A percentile compares a stretch with the other conserved stretches of the same genome.
These are phyloP conservation scores for Pneumocystis canis DNA, from an alignment of 1,139 yeast genomes.

Conservation along the genomic window DNA sequence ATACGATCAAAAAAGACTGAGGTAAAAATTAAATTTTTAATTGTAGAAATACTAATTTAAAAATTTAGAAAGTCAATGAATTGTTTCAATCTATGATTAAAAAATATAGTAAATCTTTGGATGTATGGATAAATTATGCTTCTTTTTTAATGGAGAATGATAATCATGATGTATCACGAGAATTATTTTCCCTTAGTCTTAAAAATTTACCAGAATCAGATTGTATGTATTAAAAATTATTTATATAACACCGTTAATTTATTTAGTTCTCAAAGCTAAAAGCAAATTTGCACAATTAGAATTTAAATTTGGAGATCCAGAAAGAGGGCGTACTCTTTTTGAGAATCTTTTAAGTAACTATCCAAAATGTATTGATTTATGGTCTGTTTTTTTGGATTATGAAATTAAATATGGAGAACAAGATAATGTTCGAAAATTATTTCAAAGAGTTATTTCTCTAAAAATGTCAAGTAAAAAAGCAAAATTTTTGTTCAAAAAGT, in stretches of 20 bases:
- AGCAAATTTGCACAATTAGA: slow-evolving; percentile 82
- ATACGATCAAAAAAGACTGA: slow-evolving; percentile 12
- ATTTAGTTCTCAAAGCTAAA: slow-evolving; percentile 51
- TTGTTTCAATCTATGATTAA: slow-evolving; percentile 54
- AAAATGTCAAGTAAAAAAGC: slow-evolving; percentile 83
- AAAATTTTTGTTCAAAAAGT: slow-evolving; percentile 83
- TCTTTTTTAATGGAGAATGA: slow-evolving; percentile 40
- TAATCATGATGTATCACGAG: slow-evolving; percentile 47
- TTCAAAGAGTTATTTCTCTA: slow-evolving; percentile 58
- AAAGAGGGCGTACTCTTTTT: slow-evolving; percentile 85
- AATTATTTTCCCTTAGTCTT: slow-evolving; percentile 56
- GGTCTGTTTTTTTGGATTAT: slow-evolving; percentile 91
- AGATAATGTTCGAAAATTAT: slow-evolving; percentile 46
- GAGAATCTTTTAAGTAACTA: slow-evolving; percentile 85
- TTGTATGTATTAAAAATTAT: slow-evolving; percentile 22
- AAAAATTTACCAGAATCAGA: slow-evolving; percentile 57
- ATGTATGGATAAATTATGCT: slow-evolving; percentile 71
- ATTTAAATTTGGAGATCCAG: slow-evolving; percentile 72
- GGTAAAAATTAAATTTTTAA: not conserved
- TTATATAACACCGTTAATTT: not conserved
- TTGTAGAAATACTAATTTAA: slow-evolving; percentile 17
- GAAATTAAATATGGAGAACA: slow-evolving; percentile 57
- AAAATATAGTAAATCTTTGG: slow-evolving; percentile 52
- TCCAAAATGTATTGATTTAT: slow-evolving; percentile 80
- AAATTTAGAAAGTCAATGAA: slow-evolving; percentile 51